A percentile compares a stretch with the other conserved stretches of the same genome.
Evolutionary conservation across 1,284 basidiomycete genomes (phyloP).

Genomic region (Caloboletus firmus): DNA sequence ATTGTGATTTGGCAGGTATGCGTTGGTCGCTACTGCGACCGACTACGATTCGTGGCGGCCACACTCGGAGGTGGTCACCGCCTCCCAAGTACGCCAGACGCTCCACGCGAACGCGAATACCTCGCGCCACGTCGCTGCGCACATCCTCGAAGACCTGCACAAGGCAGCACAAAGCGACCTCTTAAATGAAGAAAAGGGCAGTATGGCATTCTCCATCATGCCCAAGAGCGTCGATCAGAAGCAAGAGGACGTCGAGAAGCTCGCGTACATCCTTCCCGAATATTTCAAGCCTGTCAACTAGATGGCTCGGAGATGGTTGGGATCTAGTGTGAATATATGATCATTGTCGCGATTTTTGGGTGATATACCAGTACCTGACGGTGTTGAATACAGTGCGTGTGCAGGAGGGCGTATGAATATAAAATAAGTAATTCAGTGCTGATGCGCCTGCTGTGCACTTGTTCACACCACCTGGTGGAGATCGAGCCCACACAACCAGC

Average conservation of each 20-base stretch:
- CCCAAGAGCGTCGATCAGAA: conserved; percentile 65
- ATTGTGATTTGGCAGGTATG: conserved; percentile 53
- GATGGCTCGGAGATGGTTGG: no score
- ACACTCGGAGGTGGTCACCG: conserved; percentile 79
- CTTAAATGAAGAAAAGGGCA: conserved; percentile 62
- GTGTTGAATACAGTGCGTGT: no score
- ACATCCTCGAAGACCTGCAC: conserved; percentile 79
- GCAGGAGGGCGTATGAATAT: no score
- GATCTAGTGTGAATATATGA: no score
- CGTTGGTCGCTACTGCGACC: conserved; percentile 86
- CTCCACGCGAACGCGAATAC: conserved; percentile 84
- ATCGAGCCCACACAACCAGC: no score
- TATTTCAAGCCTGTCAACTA: conserved; percentile 49
- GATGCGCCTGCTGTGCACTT: no score
- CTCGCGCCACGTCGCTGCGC: conserved; percentile 72
- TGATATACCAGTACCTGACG: no score
- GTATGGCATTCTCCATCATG: conserved; percentile 86
- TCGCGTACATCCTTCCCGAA: conserved; percentile 76
- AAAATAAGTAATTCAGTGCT: no score
- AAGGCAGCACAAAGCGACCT: conserved; percentile 48
- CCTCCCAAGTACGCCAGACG: conserved; percentile 87
- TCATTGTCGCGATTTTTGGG: no score
- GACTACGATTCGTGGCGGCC: conserved; percentile 92
- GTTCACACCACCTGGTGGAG: no score
- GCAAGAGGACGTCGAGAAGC: conserved; percentile 68